Conservation (phyloP, 2,329 filamentous ascomycete genomes). For the Xylariomycetidae sp. region DNA sequence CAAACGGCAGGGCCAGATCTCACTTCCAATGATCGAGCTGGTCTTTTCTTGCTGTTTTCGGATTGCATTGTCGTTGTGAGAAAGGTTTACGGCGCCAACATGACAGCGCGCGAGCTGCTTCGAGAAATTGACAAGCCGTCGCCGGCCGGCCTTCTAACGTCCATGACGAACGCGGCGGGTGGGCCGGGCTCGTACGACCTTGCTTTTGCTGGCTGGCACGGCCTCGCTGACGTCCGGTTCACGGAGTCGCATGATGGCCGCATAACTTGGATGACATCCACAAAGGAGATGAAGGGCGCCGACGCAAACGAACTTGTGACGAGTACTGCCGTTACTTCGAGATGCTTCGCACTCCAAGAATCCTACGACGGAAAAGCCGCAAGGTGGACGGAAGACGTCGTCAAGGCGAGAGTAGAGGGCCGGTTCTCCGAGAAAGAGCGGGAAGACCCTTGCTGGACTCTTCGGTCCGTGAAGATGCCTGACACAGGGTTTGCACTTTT, state of each 20-base stretch:
- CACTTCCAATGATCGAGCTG: constrained; percentile 44
- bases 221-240: constrained; percentile 64
- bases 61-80: constrained; percentile 74
- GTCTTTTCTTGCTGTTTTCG: constrained; percentile 77
- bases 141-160: constrained; percentile 54
- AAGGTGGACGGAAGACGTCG: constrained; percentile 77
- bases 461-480: constrained; percentile 61
- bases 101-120: constrained; percentile 70
- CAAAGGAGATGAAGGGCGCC: constrained; percentile 52
- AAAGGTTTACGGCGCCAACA: constrained; percentile 56
- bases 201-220: constrained; percentile 67
- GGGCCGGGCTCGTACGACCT: constrained; percentile 63
- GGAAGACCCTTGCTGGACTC: constrained; percentile 73
- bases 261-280: constrained; percentile 62
- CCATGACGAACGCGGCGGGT: constrained; percentile 57
- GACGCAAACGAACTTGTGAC: constrained; percentile 41
- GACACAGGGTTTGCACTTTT: constrained; percentile 55
- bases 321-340: constrained; percentile 49
- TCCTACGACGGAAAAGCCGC: constrained; percentile 71
- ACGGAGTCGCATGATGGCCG: constrained; percentile 62
- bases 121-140: constrained; percentile 81
- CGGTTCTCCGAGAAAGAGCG: constrained; percentile 79
- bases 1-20: constrained; percentile 33
- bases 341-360: constrained; percentile 67
- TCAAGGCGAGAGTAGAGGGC: constrained; percentile 79